These are phyloP conservation scores for Erythrobasidium hasegawianum DNA, from an alignment of 1,284 basidiomycete species.

Conservation along the genomic window DNA sequence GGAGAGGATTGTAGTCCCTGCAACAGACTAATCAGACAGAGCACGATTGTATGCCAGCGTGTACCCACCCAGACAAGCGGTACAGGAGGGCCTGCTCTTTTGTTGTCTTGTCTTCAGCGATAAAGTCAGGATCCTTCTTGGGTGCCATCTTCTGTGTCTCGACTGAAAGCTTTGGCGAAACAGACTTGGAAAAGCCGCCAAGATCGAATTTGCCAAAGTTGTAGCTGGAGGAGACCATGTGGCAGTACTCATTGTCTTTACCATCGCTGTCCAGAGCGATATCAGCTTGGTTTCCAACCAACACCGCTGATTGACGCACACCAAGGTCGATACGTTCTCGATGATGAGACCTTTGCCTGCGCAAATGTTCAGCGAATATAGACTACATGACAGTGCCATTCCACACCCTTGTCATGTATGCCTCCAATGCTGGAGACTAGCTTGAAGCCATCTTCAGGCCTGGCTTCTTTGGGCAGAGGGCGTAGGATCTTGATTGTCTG, in stretches of 20 bases:
- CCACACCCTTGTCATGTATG: constrained; percentile 71
- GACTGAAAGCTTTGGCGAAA: constrained; percentile 61
- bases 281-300: background rate
- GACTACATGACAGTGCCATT: constrained; percentile 10
- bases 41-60: too few species aligned
- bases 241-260: constrained; percentile 63
- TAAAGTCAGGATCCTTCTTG: constrained; percentile 64
- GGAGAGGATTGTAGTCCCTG: constrained; percentile 79
- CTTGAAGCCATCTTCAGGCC: constrained; percentile 65
- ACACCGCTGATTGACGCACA: constrained; percentile 43
- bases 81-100: constrained; percentile 72
- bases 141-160: constrained; percentile 61
- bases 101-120: constrained; percentile 64
- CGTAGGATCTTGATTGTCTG: constrained; percentile 49
- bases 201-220: constrained; percentile 59
- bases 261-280: constrained; percentile 51
- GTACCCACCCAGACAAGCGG: constrained; percentile 54
- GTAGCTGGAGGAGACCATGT: constrained; percentile 56
- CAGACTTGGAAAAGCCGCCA: constrained; percentile 59
- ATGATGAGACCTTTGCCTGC: constrained; percentile 68
- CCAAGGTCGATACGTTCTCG: constrained; percentile 61
- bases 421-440: constrained; percentile 60
- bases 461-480: constrained; percentile 49
- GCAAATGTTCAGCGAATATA: constrained; percentile 46
- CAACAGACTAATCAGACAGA: background rate